A percentile compares a stretch with the other conserved stretches of the same genome.
phyloP scores from a whole-genome alignment of 1,284 basidiomycete genomes.

The Abortiporus biennis region DNA sequence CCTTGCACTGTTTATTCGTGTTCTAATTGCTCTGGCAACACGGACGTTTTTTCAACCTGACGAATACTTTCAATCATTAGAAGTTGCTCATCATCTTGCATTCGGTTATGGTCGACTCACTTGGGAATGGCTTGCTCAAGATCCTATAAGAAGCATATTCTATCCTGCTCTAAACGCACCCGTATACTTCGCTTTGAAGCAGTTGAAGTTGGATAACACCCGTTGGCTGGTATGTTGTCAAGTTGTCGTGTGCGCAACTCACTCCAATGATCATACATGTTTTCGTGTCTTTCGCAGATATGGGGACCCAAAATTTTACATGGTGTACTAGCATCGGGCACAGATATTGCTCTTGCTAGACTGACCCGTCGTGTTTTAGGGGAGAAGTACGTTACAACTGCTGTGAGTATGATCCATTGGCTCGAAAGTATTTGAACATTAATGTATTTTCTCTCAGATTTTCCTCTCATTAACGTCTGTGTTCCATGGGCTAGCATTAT shows the following conservation, averaged over 20 bases:
- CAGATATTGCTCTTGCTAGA: conserved; percentile 71
- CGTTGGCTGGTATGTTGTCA: conserved; percentile 46
- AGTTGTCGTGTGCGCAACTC: conserved; percentile 4
- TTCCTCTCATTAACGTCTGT: conserved; percentile 82
- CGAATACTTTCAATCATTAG: conserved; percentile 94
- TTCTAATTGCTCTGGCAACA: conserved; percentile 62
- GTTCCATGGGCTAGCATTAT: conserved; percentile 82
- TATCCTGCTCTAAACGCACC: conserved; percentile 78
- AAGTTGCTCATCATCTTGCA: conserved; percentile 84
- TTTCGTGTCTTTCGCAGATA: conserved; percentile 35
- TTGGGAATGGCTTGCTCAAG: conserved; percentile 88
- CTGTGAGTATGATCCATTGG: conserved; percentile 43
- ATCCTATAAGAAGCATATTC: conserved; percentile 66
- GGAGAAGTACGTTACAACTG: conserved; percentile 47
- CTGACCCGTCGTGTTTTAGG: conserved; percentile 62
- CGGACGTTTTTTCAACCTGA: conserved; percentile 96
- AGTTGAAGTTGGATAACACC: conserved; percentile 43
- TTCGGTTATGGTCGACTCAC: conserved; percentile 92
- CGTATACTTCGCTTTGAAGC: conserved; percentile 67
- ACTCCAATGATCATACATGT: neutral
- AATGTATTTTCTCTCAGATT: conserved; percentile 40
- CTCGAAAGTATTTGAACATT: neutral
- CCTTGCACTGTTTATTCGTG: conserved; percentile 36
- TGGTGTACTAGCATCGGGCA: conserved; percentile 73
- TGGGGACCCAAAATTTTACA: conserved; percentile 74